Percentiles rank a stretch among this genome's conserved stretches.
Conservation (phyloP, 2,329 filamentous ascomycete genomes). For the Fusarium napiforme region DNA sequence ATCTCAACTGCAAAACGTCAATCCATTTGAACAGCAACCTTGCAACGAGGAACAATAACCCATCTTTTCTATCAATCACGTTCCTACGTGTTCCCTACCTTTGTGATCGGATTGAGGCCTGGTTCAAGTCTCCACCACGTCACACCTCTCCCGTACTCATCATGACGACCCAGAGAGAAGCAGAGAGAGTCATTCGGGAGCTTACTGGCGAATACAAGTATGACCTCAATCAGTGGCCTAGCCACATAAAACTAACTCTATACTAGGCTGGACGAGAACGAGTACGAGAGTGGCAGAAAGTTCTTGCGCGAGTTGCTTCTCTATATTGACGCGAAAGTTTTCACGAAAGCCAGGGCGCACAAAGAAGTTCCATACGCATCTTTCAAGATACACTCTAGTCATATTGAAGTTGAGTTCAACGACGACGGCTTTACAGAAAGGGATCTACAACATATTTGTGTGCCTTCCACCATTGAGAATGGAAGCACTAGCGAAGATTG, state of each 20-base stretch:
- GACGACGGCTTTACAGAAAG: rapidly evolving
- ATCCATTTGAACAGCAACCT: rapidly evolving
- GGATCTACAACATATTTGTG: not conserved
- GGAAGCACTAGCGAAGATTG: not conserved
- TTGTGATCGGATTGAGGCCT: too few relatives aligned
- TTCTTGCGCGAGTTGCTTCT: not conserved
- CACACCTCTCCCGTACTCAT: too few relatives aligned
- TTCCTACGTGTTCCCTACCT: too few relatives aligned
- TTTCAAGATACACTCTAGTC: not conserved
- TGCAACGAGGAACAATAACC: rapidly evolving
- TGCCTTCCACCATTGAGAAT: rapidly evolving
- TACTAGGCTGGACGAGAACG: rapidly evolving
- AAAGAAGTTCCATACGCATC: rapidly evolving
- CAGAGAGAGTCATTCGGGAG: not conserved
- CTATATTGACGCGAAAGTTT: rapidly evolving
- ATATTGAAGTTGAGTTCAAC: not conserved
- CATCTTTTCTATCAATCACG: not conserved
- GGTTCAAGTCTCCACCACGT: too few relatives aligned
- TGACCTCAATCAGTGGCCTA: rapidly evolving
- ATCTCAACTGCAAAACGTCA: too few relatives aligned
- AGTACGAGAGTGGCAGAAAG: not conserved
- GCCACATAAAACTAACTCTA: not conserved
- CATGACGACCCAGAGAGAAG: rapidly evolving
- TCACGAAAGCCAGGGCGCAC: rapidly evolving
- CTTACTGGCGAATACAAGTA: not conserved